Conservation (phyloP, 169 alveolate genomes). For the Blepharisma undulans region DNA sequence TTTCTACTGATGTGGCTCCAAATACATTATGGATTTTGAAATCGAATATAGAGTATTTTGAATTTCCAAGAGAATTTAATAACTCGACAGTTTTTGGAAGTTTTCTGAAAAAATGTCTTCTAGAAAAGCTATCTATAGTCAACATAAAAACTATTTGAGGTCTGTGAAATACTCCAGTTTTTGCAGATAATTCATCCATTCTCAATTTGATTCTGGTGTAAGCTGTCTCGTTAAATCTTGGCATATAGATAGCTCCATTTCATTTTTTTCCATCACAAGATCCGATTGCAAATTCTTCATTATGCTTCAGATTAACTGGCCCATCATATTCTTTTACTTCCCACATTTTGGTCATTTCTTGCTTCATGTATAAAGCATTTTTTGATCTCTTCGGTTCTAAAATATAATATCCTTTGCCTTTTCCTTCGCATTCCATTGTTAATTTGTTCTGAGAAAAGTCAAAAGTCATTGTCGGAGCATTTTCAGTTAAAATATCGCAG, state of each 20-base stretch:
- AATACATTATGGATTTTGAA: not conserved
- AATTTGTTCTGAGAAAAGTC: not conserved
- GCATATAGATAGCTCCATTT: not conserved
- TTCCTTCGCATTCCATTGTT: not conserved
- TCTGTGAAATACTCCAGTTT: not conserved
- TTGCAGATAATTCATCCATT: not conserved
- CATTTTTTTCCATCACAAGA: not conserved
- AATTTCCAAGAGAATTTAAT: not conserved
- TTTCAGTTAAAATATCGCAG: too few relatives aligned
- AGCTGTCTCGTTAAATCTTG: not conserved
- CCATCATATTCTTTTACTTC: not conserved
- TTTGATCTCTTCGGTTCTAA: not conserved
- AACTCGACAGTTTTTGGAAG: slow-evolving; percentile 27
- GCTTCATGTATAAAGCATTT: not conserved
- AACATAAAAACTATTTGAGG: not conserved
- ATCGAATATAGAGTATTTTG: slow-evolving; percentile 7
- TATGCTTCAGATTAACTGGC: not conserved
- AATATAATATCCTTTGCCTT: not conserved
- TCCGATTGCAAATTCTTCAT: not conserved
- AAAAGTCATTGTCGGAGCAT: too few relatives aligned
- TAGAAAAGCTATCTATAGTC: slow-evolving; percentile 35
- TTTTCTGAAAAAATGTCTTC: slow-evolving; percentile 35
- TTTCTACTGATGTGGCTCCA: slow-evolving; percentile 9
- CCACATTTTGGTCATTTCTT: not conserved
- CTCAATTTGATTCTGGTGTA: not conserved